Conservation (phyloP, 2,329 filamentous ascomycete species). For the Colletotrichum spinosum region DNA sequence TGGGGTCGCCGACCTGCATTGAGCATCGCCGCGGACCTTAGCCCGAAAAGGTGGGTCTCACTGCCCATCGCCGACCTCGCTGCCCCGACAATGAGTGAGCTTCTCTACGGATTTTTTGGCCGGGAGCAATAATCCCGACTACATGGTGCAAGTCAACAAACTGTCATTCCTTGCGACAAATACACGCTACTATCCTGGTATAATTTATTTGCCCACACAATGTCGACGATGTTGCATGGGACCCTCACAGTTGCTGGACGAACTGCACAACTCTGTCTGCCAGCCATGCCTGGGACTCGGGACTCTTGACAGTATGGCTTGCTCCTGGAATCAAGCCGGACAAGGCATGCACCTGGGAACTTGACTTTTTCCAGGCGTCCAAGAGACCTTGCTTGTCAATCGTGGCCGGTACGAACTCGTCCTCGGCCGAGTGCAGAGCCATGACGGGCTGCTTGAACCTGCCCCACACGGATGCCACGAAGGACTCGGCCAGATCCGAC, state of each 20-base stretch:
- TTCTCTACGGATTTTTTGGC: too few species aligned
- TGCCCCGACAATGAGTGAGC: not conserved
- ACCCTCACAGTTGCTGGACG: constrained; percentile 44
- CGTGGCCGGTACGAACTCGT: constrained; percentile 71
- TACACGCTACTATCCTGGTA: too few species aligned
- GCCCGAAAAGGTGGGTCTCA: constrained; percentile 15
- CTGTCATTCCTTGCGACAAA: too few species aligned
- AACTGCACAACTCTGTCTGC: constrained; percentile 60
- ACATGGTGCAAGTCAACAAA: too few species aligned
- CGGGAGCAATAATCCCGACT: too few species aligned
- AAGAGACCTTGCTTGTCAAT: constrained; percentile 71
- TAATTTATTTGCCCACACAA: too few species aligned
- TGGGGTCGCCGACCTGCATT: constrained; percentile 35
- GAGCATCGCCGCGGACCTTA: constrained; percentile 21
- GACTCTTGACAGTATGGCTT: constrained; percentile 60
- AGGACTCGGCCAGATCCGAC: constrained; percentile 73
- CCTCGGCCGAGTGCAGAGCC: constrained; percentile 73
- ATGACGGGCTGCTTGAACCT: constrained; percentile 69
- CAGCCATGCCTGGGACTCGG: constrained; percentile 61
- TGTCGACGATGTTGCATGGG: not conserved
- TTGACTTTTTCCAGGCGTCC: constrained; percentile 64
- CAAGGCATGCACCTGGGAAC: constrained; percentile 58
- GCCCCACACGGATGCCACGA: constrained; percentile 74
- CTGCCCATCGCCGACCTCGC: constrained; percentile 34
- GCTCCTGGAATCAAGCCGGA: constrained; percentile 66